Percentiles rank a stretch among this genome's conserved stretches.
phyloP scores from a whole-genome alignment of 345 rosid genomes.

The Mangifera indica region DNA sequence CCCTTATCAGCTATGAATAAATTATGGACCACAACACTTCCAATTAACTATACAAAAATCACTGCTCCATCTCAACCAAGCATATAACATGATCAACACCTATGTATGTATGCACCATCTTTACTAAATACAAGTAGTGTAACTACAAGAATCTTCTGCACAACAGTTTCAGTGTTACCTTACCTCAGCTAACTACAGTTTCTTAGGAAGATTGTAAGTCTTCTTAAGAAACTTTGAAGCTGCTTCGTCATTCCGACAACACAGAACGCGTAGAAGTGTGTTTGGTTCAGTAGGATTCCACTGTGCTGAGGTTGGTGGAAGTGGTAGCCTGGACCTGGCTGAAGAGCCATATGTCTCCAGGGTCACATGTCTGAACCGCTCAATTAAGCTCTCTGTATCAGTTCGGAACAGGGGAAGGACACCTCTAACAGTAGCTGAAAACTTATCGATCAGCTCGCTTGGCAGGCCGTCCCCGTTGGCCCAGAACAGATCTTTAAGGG shows the following conservation, averaged over 20 bases:
- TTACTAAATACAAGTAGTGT: constrained; percentile 6
- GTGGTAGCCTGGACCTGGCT: constrained; percentile 78
- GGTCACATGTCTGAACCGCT: constrained; percentile 64
- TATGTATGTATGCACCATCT: neutral
- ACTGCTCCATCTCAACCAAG: neutral
- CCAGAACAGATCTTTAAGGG: constrained; percentile 85
- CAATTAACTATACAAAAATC: constrained; percentile 26
- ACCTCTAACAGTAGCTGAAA: constrained; percentile 57
- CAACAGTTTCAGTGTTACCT: constrained; percentile 12
- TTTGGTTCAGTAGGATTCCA: constrained; percentile 91
- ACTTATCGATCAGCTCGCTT: constrained; percentile 68
- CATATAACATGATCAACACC: neutral
- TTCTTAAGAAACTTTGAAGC: constrained; percentile 87
- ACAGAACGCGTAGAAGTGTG: constrained; percentile 80
- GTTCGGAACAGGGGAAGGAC: constrained; percentile 77
- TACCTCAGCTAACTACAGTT: constrained; percentile 34
- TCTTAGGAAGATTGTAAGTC: constrained; percentile 80
- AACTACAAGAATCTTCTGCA: neutral
- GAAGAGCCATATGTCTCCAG: constrained; percentile 77
- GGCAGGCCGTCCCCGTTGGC: constrained; percentile 96
- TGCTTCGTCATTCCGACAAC: constrained; percentile 81
- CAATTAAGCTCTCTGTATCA: constrained; percentile 82
- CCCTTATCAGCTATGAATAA: neutral
- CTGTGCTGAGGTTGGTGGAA: constrained; percentile 85
- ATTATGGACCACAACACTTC: constrained; percentile 3